These are phyloP conservation scores for Trichoderma arundinaceum DNA, from an alignment of 2,329 filamentous ascomycete species.

Conservation along the genomic window DNA sequence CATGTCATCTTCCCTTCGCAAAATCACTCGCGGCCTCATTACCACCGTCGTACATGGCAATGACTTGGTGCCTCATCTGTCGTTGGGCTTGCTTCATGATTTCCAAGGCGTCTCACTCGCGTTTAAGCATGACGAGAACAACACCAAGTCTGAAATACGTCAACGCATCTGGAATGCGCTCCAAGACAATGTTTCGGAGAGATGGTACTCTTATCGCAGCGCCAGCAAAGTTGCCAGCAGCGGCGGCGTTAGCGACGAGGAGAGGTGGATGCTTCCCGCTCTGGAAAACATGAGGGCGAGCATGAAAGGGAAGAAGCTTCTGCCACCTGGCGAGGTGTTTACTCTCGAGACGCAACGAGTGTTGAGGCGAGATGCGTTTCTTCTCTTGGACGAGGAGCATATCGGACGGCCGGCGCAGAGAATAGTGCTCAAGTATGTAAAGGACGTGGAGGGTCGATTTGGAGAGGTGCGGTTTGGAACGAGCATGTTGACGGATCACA, in stretches of 20 bases:
- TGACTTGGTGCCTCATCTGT: slow-evolving; percentile 76
- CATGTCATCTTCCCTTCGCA: slow-evolving; percentile 71
- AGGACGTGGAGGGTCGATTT: slow-evolving; percentile 73
- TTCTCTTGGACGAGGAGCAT: slow-evolving; percentile 50
- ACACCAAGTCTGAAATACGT: slow-evolving; percentile 70
- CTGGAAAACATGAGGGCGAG: slow-evolving; percentile 68
- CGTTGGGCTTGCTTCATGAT: slow-evolving; percentile 75
- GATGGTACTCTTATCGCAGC: slow-evolving; percentile 55
- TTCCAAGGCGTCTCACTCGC: slow-evolving; percentile 73
- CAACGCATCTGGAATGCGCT: slow-evolving; percentile 70
- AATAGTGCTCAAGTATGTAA: slow-evolving; percentile 72
- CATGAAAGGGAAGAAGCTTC: slow-evolving; percentile 72
- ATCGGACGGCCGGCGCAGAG: slow-evolving; percentile 70
- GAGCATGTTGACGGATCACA: slow-evolving; percentile 78
- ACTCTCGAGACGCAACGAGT: slow-evolving; percentile 71
- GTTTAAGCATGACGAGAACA: slow-evolving; percentile 73
- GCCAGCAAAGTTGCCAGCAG: slow-evolving; percentile 44
- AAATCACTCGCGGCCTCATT: slow-evolving; percentile 73
- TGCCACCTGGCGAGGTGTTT: slow-evolving; percentile 80
- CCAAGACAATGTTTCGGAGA: slow-evolving; percentile 64
- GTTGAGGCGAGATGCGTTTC: slow-evolving; percentile 69
- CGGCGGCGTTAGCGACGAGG: slow-evolving; percentile 59
- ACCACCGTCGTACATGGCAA: slow-evolving; percentile 75
- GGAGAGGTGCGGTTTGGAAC: slow-evolving; percentile 73
- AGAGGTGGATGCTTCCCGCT: slow-evolving; percentile 69